Evolutionary conservation across 2,329 filamentous ascomycete species (phyloP).

Genomic region (Alternaria burnsii): DNA sequence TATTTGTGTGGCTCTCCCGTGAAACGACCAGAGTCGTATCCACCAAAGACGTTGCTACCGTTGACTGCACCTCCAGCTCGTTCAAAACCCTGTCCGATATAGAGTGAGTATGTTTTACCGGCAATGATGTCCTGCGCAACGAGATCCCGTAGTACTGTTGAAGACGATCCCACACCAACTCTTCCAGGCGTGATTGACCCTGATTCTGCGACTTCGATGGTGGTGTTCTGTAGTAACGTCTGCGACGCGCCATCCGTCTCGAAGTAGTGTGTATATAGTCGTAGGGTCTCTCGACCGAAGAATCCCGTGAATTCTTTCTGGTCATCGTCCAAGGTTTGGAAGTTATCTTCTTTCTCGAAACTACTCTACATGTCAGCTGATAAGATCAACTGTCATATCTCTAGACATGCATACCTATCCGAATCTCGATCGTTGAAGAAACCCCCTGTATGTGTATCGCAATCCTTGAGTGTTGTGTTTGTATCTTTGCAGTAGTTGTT

Average conservation of each 20-base stretch:
- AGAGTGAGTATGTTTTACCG: constrained; percentile 54
- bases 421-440: constrained; percentile 45
- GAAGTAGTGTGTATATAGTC: constrained; percentile 54
- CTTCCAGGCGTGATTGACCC: constrained; percentile 45
- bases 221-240: constrained; percentile 47
- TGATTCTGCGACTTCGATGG: constrained; percentile 45
- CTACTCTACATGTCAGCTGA: constrained; percentile 29
- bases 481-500: constrained; percentile 46
- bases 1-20: constrained; percentile 46
- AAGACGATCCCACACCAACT: constrained; percentile 53
- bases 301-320: constrained; percentile 32
- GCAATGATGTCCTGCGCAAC: constrained; percentile 47
- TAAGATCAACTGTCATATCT: not conserved
- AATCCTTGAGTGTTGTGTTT: constrained; percentile 46
- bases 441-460: constrained; percentile 45
- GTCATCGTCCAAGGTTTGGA: constrained; percentile 39
- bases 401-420: constrained; percentile 36
- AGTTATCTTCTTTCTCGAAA: constrained; percentile 33
- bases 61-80: constrained; percentile 53
- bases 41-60: constrained; percentile 55
- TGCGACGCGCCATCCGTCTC: constrained; percentile 49
- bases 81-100: constrained; percentile 54
- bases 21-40: constrained; percentile 56
- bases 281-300: constrained; percentile 48
- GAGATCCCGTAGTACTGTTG: constrained; percentile 52